Evolutionary conservation across 345 rosid genomes (phyloP).

Genomic region (Linum usitatissimum): DNA sequence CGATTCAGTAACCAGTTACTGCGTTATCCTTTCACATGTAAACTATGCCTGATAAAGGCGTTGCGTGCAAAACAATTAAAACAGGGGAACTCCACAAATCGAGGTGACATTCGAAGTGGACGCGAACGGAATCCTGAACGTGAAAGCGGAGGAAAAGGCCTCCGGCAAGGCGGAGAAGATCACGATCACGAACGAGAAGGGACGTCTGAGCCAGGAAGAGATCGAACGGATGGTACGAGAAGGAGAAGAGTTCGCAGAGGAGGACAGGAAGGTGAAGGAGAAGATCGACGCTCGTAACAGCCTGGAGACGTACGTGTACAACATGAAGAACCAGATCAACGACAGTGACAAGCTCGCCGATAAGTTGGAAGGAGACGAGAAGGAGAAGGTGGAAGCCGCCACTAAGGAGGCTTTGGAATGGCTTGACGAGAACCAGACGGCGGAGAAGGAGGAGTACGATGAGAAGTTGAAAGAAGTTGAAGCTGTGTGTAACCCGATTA

Average conservation of each 20-base stretch:
- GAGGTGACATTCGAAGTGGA: conserved; percentile 96
- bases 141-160: conserved; percentile 90
- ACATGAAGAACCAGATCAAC: conserved; percentile 89
- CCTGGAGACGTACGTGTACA: conserved; percentile 76
- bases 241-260: conserved; percentile 95
- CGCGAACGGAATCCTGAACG: conserved; percentile 87
- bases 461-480: conserved; percentile 97
- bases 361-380: conserved; percentile 82
- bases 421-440: conserved; percentile 83
- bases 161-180: conserved; percentile 81
- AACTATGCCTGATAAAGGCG: too few species aligned
- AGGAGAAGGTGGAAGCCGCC: conserved; percentile 74
- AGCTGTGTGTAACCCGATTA: conserved; percentile 88
- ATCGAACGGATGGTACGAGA: conserved; percentile 88
- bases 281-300: conserved; percentile 82
- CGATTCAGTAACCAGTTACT: too few species aligned
- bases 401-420: conserved; percentile 92
- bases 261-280: conserved; percentile 92
- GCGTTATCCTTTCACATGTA: too few species aligned
- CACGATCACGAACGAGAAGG: conserved; percentile 92
- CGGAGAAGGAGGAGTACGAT: conserved; percentile 81
- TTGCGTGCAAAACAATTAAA: not conserved
- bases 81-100: conserved; percentile 94
- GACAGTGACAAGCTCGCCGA: conserved; percentile 96
- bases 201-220: conserved; percentile 93